Evolutionary conservation across 306 rosid species (phyloP).

Genomic region (Pyrus bretschneideri): DNA sequence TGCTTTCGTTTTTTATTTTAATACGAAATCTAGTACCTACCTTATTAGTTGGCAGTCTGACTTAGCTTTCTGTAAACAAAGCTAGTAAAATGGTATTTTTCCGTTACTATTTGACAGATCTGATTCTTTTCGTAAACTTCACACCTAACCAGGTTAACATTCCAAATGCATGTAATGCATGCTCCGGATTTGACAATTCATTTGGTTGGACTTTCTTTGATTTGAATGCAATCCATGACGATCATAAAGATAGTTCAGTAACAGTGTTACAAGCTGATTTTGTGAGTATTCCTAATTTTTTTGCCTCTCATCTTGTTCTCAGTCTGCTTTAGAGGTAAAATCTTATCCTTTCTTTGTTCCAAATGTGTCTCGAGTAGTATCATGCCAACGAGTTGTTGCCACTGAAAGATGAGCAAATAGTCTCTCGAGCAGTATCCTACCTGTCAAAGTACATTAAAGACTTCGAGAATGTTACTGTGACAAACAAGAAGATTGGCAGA

Average conservation of each 20-base stretch:
- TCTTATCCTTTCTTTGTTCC: background rate
- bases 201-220: slow-evolving; percentile 56
- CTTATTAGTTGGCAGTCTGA: background rate
- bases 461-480: slow-evolving; percentile 27
- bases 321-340: background rate
- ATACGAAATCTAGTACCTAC: background rate
- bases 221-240: slow-evolving; percentile 46
- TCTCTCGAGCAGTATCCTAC: slow-evolving; percentile 31
- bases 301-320: background rate
- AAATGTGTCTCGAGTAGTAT: slow-evolving; percentile 26
- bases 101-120: background rate
- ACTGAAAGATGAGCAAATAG: slow-evolving; percentile 31
- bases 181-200: slow-evolving; percentile 34
- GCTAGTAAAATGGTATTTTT: background rate
- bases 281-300: slow-evolving; percentile 29
- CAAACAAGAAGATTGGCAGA: slow-evolving; percentile 35
- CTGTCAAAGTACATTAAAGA: slow-evolving; percentile 44
- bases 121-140: slow-evolving; percentile 4
- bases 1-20: background rate
- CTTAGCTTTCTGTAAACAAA: background rate
- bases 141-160: slow-evolving; percentile 37
- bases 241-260: slow-evolving; percentile 26
- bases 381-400: slow-evolving; percentile 47
- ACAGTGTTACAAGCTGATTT: slow-evolving; percentile 54
- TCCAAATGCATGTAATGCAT: slow-evolving; percentile 44